Base-by-base conservation (phyloP, 805 yeast genomes). In the Candida anglica region DNA sequence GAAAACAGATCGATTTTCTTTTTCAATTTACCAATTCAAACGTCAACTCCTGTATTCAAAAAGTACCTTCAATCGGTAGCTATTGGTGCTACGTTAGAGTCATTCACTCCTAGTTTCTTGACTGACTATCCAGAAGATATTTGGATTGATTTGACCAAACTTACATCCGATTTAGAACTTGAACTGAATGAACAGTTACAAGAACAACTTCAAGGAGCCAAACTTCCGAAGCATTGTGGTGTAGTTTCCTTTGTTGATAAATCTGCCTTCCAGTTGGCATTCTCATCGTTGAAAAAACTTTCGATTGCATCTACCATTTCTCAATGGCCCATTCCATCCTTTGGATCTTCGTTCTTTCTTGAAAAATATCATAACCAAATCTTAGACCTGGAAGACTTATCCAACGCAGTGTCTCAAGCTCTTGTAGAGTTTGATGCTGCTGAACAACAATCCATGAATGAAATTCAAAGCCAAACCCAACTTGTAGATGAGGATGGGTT, bases 401-500 rank as follows among this genome's bases (percentile, higher is more conserved):
- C 79, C 27, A 55, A 58, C 6, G 64, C 71, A 24, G 86, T 87
- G 2, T 69, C 84, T 27, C 65, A 67, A 24, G 73, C 81, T 15
- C 71, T 91, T 69, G 60, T 59, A 19, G 75, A 75, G 8, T 91
- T 88, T 58, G 85, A 82, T 47, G 60, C 69, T 36, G 75, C 79
- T 18, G 98, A 91, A 54, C 71, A 70, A 40, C 76, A 72, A 39
- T 76, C 79, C 2, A 65, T 66, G 19, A 79, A 77, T 23, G 73
- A 71, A 30, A 56, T 81, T 32, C 69, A 71, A 36, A 66, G 66
- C 8, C 77, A 77, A 64, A 71, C 73, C 18, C 70, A 75, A 28
- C 48, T 75, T 20, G 93, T 88, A 3, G 98, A 89, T 56, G 96
- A 84, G 43, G 97, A 89, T 56, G 98, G 97, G 2, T 89, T 89